These are phyloP conservation scores for Penicillium pulvis DNA, from an alignment of 495 filamentous ascomycete species.

Conservation along the genomic window DNA sequence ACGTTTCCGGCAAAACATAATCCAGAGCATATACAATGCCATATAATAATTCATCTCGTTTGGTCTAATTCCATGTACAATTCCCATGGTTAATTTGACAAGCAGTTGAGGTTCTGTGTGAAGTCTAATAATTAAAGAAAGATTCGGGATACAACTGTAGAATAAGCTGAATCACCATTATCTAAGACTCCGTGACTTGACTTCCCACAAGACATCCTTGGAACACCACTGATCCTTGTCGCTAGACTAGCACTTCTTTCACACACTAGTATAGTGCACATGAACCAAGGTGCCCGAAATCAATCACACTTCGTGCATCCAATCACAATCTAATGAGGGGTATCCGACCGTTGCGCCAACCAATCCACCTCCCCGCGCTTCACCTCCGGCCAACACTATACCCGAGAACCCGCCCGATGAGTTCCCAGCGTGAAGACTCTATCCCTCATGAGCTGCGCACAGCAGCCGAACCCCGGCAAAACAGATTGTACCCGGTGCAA, in stretches of 20 bases:
- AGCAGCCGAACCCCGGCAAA: conserved; percentile 67
- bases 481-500: conserved; percentile 51
- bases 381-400: not conserved
- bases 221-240: not conserved
- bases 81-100: not conserved
- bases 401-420: conserved; percentile 28
- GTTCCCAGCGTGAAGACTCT: conserved; percentile 35
- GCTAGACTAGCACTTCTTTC: not conserved
- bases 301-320: not conserved
- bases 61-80: not conserved
- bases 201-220: not conserved
- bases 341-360: conserved; percentile 11
- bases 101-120: not conserved
- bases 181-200: not conserved
- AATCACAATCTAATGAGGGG: conserved; percentile 17
- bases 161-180: not conserved
- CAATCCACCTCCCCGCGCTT: conserved; percentile 16
- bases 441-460: conserved; percentile 66
- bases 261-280: not conserved
- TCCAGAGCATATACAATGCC: not conserved
- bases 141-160: not conserved
- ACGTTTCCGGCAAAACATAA: not conserved
- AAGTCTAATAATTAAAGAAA: not conserved
- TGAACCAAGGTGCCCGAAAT: not conserved
- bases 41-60: not conserved